Percentiles rank a stretch among this genome's conserved stretches.
These are phyloP conservation scores for Coprinopsis sp. DNA, from an alignment of 768 basidiomycete genomes.

Conservation along the genomic window DNA sequence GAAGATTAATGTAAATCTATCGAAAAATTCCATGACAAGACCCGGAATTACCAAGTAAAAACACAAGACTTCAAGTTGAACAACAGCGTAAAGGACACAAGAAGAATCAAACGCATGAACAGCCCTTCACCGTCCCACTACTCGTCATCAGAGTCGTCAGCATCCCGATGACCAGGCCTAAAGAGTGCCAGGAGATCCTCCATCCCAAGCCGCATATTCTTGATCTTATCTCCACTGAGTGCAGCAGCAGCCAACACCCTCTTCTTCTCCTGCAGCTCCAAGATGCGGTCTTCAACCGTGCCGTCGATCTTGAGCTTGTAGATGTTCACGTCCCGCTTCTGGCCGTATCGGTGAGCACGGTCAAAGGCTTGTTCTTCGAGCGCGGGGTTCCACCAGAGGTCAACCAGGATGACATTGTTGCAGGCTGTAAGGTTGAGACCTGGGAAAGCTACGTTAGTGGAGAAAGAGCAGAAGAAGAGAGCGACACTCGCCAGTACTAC, in stretches of 20 bases:
- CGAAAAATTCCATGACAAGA: no score
- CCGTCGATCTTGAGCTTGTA: slow-evolving; percentile 84
- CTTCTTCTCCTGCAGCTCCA: slow-evolving; percentile 91
- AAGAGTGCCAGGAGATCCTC: slow-evolving; percentile 85
- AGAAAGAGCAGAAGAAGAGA: slow-evolving; percentile 7
- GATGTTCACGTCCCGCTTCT: slow-evolving; percentile 81
- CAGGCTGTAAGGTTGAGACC: slow-evolving; percentile 90
- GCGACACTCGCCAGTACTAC: slow-evolving; percentile 68
- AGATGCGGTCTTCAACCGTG: slow-evolving; percentile 85
- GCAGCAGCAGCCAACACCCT: slow-evolving; percentile 80
- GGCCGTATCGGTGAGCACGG: slow-evolving; percentile 85
- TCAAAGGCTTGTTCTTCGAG: slow-evolving; percentile 94
- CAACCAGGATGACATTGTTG: slow-evolving; percentile 90
- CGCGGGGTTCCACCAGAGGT: slow-evolving; percentile 95
- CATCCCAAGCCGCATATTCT: slow-evolving; percentile 77
- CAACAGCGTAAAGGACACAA: no score
- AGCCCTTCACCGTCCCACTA: no score
- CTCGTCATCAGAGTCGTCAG: slow-evolving; percentile 54
- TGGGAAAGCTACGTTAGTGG: slow-evolving; percentile 17
- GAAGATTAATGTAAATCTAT: no score
- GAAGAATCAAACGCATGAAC: no score
- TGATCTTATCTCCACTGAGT: slow-evolving; percentile 82
- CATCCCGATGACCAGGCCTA: slow-evolving; percentile 51
- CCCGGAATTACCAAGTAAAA: no score
- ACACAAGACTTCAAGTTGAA: no score